phyloP scores from a whole-genome alignment of 2,329 filamentous ascomycete species.

The Calonectria pauciramosa region DNA sequence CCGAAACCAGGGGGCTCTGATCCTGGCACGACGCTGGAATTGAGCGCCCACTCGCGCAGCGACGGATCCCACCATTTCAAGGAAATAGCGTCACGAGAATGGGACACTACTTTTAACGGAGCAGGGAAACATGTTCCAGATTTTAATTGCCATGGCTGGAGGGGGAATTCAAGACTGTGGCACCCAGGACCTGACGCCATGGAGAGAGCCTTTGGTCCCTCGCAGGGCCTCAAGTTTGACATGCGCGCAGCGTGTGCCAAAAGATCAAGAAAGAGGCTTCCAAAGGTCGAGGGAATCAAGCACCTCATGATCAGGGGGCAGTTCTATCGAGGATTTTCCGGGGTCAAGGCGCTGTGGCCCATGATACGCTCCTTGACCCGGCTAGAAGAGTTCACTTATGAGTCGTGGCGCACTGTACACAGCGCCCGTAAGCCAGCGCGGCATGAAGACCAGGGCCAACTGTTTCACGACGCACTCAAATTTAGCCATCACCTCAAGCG shows the following conservation, averaged over 20 bases:
- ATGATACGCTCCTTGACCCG: background rate
- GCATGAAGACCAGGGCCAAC: background rate
- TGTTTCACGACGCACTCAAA: background rate
- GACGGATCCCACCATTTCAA: background rate
- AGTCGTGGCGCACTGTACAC: background rate
- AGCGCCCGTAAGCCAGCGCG: background rate
- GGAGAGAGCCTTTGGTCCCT: background rate
- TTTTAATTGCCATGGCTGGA: background rate
- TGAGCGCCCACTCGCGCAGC: background rate
- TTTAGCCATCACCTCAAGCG: background rate
- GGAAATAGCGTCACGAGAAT: background rate
- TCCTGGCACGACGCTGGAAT: background rate
- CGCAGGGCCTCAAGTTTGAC: background rate
- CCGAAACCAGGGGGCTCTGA: background rate
- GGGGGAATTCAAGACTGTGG: background rate
- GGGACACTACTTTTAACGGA: background rate
- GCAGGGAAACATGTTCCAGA: rapidly evolving
- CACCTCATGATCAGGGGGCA: background rate
- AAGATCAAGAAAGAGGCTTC: background rate
- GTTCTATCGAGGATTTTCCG: background rate
- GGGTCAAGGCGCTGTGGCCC: background rate
- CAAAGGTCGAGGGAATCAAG: background rate
- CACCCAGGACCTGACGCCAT: background rate
- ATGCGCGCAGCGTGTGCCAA: background rate
- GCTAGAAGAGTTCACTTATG: background rate